Evolutionary conservation across 495 filamentous ascomycete genomes (phyloP).

Genomic region (Melanomma pulvis-pyrius): DNA sequence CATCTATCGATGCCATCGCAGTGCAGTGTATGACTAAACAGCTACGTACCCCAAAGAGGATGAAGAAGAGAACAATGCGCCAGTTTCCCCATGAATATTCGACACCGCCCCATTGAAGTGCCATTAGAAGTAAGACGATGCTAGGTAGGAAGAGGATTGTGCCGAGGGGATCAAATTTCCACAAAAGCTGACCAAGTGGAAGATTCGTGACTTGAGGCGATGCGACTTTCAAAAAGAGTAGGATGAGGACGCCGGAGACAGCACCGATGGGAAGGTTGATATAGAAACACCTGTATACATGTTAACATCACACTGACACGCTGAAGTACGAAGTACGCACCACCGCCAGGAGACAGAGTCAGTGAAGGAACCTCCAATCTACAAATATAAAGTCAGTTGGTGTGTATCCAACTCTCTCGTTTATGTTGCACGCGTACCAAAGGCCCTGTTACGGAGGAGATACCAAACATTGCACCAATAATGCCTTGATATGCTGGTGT

Average conservation of each 20-base stretch:
- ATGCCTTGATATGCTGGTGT: not conserved
- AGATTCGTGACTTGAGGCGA: constrained; percentile 10
- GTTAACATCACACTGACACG: too few species aligned
- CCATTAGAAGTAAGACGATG: constrained; percentile 46
- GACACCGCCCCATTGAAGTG: constrained; percentile 58
- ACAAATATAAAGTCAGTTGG: too few species aligned
- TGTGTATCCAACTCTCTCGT: too few species aligned
- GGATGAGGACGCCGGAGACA: constrained; percentile 53
- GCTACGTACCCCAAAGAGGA: too few species aligned
- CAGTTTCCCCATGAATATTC: constrained; percentile 66
- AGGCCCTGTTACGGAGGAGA: constrained; percentile 66
- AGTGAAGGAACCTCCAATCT: constrained; percentile 69
- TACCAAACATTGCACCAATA: constrained; percentile 55
- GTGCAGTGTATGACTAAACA: too few species aligned
- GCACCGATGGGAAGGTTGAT: constrained; percentile 68
- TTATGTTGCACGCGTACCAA: too few species aligned
- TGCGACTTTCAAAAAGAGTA: constrained; percentile 63
- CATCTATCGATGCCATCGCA: too few species aligned
- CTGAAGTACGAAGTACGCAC: too few species aligned
- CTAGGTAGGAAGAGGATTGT: constrained; percentile 68
- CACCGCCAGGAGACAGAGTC: constrained; percentile 65
- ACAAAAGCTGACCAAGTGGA: constrained; percentile 51
- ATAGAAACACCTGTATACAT: too few species aligned
- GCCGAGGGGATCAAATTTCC: constrained; percentile 68
- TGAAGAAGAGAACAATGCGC: constrained; percentile 44